Conservation (phyloP, 129 eudicot species). For the Flaveria trinervia region DNA sequence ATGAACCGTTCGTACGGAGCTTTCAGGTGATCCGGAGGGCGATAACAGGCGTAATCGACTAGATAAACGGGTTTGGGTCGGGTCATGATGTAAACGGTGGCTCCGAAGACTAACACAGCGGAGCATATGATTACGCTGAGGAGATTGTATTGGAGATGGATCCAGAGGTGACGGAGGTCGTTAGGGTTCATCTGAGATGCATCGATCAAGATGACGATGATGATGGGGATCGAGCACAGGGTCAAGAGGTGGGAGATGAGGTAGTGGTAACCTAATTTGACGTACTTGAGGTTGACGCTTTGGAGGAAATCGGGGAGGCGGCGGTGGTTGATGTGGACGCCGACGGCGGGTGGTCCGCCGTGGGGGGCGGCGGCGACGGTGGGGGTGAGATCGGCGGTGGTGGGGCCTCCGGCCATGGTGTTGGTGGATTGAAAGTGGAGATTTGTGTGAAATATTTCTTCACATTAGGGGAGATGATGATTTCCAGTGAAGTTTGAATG, state of each 20-base stretch:
- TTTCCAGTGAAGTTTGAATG: too few relatives aligned
- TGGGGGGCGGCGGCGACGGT: constrained; percentile 46
- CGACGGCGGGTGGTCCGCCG: constrained; percentile 29
- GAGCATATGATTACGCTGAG: constrained; percentile 52
- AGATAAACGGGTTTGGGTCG: constrained; percentile 66
- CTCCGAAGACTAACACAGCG: constrained; percentile 55
- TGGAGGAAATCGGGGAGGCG: constrained; percentile 73
- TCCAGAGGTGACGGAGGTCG: constrained; percentile 58
- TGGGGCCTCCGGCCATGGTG: constrained; percentile 18
- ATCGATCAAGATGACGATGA: constrained; percentile 45
- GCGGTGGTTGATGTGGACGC: constrained; percentile 57
- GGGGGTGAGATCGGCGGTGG: constrained; percentile 22
- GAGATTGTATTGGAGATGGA: constrained; percentile 69
- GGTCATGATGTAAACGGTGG: constrained; percentile 71
- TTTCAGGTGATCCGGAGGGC: constrained; percentile 47
- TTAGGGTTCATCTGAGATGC: constrained; percentile 59
- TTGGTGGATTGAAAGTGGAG: constrained; percentile 1
- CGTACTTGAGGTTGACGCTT: constrained; percentile 71
- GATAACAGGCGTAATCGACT: constrained; percentile 60
- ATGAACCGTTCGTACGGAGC: constrained; percentile 53
- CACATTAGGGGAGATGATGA: too few relatives aligned
- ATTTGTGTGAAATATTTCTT: neutral
- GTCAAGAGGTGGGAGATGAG: constrained; percentile 63
- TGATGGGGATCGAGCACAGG: constrained; percentile 51
- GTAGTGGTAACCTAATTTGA: constrained; percentile 73